phyloP scores from a whole-genome alignment of 148 eudicot genomes.

The Rhododendron molle region DNA sequence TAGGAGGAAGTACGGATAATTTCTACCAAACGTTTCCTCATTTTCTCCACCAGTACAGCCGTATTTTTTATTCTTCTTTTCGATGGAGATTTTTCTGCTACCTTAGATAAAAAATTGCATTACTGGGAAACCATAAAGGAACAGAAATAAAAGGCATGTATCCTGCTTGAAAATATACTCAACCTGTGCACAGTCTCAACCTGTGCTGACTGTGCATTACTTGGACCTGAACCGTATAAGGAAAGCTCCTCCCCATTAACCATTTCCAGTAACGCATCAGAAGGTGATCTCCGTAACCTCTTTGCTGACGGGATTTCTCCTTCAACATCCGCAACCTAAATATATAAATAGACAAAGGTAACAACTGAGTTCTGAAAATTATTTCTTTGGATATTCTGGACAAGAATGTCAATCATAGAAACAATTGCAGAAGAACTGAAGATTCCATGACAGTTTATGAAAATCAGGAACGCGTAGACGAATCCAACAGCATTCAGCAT shows the following conservation, averaged over 20 bases:
- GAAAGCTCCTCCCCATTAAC: conserved; percentile 77
- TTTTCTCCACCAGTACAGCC: background rate
- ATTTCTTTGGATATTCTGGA: background rate
- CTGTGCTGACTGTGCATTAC: conserved; percentile 81
- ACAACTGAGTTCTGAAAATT: background rate
- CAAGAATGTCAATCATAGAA: background rate
- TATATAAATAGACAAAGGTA: conserved; percentile 10
- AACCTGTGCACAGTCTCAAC: too few relatives aligned
- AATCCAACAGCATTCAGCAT: background rate
- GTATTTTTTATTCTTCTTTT: background rate
- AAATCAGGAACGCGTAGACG: background rate
- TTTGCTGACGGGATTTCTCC: conserved; percentile 68
- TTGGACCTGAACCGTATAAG: conserved; percentile 73
- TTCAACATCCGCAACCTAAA: conserved; percentile 84
- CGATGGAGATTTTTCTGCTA: background rate
- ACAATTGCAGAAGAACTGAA: background rate
- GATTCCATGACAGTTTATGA: background rate
- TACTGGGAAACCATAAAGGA: background rate
- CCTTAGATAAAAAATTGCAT: background rate
- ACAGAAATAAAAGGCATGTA: background rate
- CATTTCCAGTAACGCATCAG: conserved; percentile 89
- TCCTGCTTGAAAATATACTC: background rate
- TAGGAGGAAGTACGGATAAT: background rate
- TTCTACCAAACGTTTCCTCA: background rate
- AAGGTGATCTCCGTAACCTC: conserved; percentile 70